Percentiles rank a stretch among this genome's conserved stretches.
These are phyloP conservation scores for Cucurbita ficifolia DNA, from an alignment of 306 rosid species.

Conservation along the genomic window DNA sequence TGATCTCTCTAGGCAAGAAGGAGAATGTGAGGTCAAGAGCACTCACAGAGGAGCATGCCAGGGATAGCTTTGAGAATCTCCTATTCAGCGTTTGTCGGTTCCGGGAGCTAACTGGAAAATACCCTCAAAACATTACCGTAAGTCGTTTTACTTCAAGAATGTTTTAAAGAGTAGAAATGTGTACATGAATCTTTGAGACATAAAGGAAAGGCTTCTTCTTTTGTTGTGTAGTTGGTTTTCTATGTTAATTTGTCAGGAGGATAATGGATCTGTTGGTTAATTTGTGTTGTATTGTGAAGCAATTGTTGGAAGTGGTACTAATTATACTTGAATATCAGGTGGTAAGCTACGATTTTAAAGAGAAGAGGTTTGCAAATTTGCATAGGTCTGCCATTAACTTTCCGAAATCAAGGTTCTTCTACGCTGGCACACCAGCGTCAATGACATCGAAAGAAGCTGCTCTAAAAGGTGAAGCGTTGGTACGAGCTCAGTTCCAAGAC, in stretches of 20 bases:
- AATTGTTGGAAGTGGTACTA: background rate
- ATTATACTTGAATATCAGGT: conserved; percentile 34
- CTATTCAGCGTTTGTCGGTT: conserved; percentile 81
- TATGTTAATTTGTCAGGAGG: background rate
- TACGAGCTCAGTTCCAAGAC: conserved; percentile 53
- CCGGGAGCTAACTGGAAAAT: conserved; percentile 76
- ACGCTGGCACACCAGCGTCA: conserved; percentile 60
- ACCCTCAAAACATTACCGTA: conserved; percentile 80
- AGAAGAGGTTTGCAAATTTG: conserved; percentile 58
- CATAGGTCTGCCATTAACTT: conserved; percentile 87
- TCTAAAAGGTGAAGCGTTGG: conserved; percentile 67
- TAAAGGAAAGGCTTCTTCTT: background rate
- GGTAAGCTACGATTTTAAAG: conserved; percentile 81
- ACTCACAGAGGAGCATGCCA: conserved; percentile 91
- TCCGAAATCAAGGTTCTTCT: conserved; percentile 76
- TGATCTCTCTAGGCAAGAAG: conserved; percentile 35
- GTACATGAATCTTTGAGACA: background rate
- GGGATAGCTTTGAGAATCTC: conserved; percentile 96
- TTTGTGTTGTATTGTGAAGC: background rate
- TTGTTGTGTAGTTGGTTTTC: background rate
- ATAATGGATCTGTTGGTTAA: background rate
- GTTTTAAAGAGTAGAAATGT: background rate
- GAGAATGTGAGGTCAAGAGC: conserved; percentile 58
- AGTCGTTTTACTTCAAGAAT: conserved; percentile 4
- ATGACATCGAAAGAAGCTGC: conserved; percentile 56